Evolutionary conservation across 805 yeast species (phyloP).

Genomic region (Barnettozyma siamensis): DNA sequence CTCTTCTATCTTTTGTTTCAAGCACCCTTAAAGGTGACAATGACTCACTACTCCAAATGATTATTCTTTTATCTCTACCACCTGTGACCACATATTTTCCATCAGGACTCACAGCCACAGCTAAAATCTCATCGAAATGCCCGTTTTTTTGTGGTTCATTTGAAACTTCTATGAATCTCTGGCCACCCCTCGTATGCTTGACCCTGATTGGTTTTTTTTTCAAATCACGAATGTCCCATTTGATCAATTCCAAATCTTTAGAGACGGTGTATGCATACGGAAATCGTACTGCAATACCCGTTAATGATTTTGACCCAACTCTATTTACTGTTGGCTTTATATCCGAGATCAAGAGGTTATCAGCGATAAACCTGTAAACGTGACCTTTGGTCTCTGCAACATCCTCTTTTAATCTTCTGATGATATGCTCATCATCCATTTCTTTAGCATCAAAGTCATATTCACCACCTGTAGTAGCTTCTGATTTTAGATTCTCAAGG

Average conservation of each 20-base stretch:
- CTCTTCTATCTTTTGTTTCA: constrained; percentile 66
- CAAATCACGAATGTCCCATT: constrained; percentile 63
- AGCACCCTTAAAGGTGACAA: constrained; percentile 71
- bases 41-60: constrained; percentile 82
- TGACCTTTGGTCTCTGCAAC: constrained; percentile 88
- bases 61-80: constrained; percentile 73
- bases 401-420: constrained; percentile 75
- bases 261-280: constrained; percentile 68
- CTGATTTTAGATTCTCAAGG: constrained; percentile 67
- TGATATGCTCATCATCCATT: constrained; percentile 78
- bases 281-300: constrained; percentile 36
- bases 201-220: constrained; percentile 58
- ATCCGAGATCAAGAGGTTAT: constrained; percentile 37
- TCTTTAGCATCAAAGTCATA: constrained; percentile 81
- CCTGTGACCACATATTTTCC: constrained; percentile 90
- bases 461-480: constrained; percentile 38
- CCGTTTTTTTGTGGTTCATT: constrained; percentile 55
- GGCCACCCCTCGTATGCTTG: constrained; percentile 63
- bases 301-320: constrained; percentile 55
- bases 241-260: constrained; percentile 72
- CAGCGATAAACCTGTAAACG: constrained; percentile 64
- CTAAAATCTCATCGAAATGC: constrained; percentile 68
- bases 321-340: constrained; percentile 42
- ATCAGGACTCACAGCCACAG: constrained; percentile 81
- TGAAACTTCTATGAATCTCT: constrained; percentile 32